phyloP scores from a whole-genome alignment of 2,329 filamentous ascomycete species.

The Westerdykella sp. region DNA sequence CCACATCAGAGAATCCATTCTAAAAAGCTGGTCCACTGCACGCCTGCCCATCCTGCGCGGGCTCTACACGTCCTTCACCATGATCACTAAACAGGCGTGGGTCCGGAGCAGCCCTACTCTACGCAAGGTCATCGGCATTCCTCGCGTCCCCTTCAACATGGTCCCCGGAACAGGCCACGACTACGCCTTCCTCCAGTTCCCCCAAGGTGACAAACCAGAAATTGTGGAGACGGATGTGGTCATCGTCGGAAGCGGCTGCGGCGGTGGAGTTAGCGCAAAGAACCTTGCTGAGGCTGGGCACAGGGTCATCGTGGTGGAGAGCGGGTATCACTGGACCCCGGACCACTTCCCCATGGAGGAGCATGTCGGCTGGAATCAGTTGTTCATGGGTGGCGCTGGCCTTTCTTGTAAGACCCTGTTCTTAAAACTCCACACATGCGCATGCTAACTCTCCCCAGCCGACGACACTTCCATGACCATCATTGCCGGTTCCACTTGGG shows the following conservation, averaged over 20 bases:
- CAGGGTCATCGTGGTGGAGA: slow-evolving; percentile 73
- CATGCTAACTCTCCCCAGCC: slow-evolving; percentile 8
- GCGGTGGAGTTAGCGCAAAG: slow-evolving; percentile 75
- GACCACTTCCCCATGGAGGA: slow-evolving; percentile 69
- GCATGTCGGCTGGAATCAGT: slow-evolving; percentile 51
- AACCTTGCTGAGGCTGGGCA: slow-evolving; percentile 71
- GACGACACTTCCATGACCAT: slow-evolving; percentile 50
- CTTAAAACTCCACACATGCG: neutral
- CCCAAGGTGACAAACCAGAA: slow-evolving; percentile 48
- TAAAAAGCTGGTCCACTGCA: slow-evolving; percentile 57
- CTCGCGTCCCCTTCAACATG: slow-evolving; percentile 51
- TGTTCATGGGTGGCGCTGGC: slow-evolving; percentile 65
- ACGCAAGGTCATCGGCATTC: slow-evolving; percentile 52
- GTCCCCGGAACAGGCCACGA: slow-evolving; percentile 48
- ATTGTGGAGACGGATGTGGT: slow-evolving; percentile 73
- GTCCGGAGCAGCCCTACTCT: slow-evolving; percentile 52
- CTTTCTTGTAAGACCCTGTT: slow-evolving; percentile 39
- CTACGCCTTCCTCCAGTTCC: slow-evolving; percentile 59
- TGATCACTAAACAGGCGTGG: slow-evolving; percentile 51
- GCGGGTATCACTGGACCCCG: slow-evolving; percentile 69
- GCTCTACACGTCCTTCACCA: slow-evolving; percentile 52
- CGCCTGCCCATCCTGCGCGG: slow-evolving; percentile 50
- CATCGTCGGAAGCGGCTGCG: slow-evolving; percentile 81
- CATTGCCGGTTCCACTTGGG: slow-evolving; percentile 67
- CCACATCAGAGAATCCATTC: slow-evolving; percentile 54